Base-by-base conservation (phyloP, 1,284 basidiomycete species). In the Ceratobasidium sp. region DNA sequence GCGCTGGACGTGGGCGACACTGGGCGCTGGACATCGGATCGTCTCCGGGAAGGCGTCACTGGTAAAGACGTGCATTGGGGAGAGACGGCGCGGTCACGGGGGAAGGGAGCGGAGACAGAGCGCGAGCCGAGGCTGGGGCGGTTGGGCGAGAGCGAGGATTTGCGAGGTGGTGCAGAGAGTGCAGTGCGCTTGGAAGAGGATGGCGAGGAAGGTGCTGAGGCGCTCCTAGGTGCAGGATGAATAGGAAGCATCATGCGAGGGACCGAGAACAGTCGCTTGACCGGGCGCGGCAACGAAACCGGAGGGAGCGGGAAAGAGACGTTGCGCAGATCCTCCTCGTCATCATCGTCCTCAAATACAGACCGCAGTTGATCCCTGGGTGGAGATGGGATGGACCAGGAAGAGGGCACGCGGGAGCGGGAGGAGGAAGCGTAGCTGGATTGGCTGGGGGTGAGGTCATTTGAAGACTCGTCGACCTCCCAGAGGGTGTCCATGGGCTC, bases 401-500 rank as follows among this genome's bases (percentile, higher is more conserved):
- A 21, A 32, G 54, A 57, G 18, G 50, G 9, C 16, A 6, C 4
- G 16, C 35, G 41, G 23, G 11, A 26, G 7, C 52, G 55, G 5
- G 26, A 30, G 62, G 59, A 8, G 9, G 35, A 58, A 58, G n/a
- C 13, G 8, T 58, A 8, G 21, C 23, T 32, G 13, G 11, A 38
- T 16, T 64, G 44, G 8, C 16, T 32, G 16, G 14, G 8, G 1
- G 38, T 8, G 55, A 21, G 7, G 32, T 58, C 55, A 35, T 44
- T 28, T 2, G 32, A 38, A n/a, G 62, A 64, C 62, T 64, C 64
- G 64, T 67, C 64, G 18, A 67, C 64, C 50, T 67, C 64, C 64
- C 64, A 67, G 35, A 67, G 64, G 1, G 64, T 67, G 64, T 67
- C 64, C 64, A 67, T 67, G n/a, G 64, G 64, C 35, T 50, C 54